Evolutionary conservation across 2,329 filamentous ascomycete genomes (phyloP).

Genomic region (Atkinsonella hypoxylon): DNA sequence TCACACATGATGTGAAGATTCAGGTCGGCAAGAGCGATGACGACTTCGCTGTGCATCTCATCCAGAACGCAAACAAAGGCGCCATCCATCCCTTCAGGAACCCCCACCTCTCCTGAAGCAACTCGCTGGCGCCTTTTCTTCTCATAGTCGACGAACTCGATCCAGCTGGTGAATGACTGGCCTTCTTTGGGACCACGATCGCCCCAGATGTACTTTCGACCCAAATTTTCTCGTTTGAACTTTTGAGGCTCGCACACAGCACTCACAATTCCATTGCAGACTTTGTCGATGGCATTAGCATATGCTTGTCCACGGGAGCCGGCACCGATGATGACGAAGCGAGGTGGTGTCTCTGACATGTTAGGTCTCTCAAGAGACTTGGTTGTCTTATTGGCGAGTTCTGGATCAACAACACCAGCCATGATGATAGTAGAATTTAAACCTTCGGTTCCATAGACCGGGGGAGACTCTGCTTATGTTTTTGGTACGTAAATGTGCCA

Average conservation of each 20-base stretch:
- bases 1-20: constrained; percentile 83
- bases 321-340: constrained; percentile 71
- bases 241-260: constrained; percentile 72
- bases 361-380: constrained; percentile 28
- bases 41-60: constrained; percentile 74
- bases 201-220: constrained; percentile 62
- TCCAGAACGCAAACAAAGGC: constrained; percentile 63
- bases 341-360: constrained; percentile 40
- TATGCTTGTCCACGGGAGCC: constrained; percentile 70
- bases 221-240: constrained; percentile 65
- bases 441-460: neutral
- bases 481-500: neutral
- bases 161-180: constrained; percentile 63
- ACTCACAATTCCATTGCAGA: constrained; percentile 55
- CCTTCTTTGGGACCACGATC: constrained; percentile 36
- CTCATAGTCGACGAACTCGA: constrained; percentile 66
- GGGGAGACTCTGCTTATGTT: neutral
- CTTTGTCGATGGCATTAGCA: constrained; percentile 52
- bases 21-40: constrained; percentile 59
- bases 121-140: constrained; percentile 42
- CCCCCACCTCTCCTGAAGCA: constrained; percentile 32
- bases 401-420: constrained; percentile 13
- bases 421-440: constrained; percentile 6
- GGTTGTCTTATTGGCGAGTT: constrained; percentile 12
- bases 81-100: constrained; percentile 47